These are phyloP conservation scores for Aspergillus olivimuriae DNA, from an alignment of 495 filamentous ascomycete genomes.

Conservation along the genomic window DNA sequence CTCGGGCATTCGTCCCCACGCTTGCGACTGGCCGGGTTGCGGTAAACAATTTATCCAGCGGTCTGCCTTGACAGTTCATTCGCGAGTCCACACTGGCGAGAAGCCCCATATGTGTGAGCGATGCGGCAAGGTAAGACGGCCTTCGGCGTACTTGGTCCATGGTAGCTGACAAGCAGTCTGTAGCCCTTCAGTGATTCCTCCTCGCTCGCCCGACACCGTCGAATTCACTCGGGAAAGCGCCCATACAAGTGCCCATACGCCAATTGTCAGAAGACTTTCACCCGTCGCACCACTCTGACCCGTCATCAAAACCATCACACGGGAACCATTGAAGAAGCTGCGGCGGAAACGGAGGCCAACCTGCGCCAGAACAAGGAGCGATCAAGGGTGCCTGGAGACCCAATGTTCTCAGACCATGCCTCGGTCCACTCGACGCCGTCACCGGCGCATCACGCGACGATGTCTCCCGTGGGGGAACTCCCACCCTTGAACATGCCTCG, in stretches of 20 bases:
- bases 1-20: slow-evolving; percentile 84
- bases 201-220: slow-evolving; percentile 84
- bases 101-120: slow-evolving; percentile 98
- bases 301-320: slow-evolving; percentile 95
- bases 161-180: slow-evolving; percentile 4
- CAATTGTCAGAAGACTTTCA: slow-evolving; percentile 98
- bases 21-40: slow-evolving; percentile 84
- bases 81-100: slow-evolving; percentile 92
- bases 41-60: slow-evolving; percentile 96
- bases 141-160: too few species aligned
- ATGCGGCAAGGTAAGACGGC: slow-evolving; percentile 97
- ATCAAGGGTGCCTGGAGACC: slow-evolving; percentile 63
- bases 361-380: slow-evolving; percentile 54
- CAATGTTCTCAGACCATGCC: slow-evolving; percentile 69
- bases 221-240: slow-evolving; percentile 92
- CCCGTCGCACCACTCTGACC: slow-evolving; percentile 87
- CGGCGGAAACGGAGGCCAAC: slow-evolving; percentile 78
- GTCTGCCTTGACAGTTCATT: slow-evolving; percentile 94
- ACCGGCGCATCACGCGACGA: slow-evolving; percentile 67
- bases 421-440: slow-evolving; percentile 87
- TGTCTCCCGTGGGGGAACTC: slow-evolving; percentile 74
- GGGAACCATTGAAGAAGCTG: slow-evolving; percentile 90
- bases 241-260: slow-evolving; percentile 97
- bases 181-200: slow-evolving; percentile 99
- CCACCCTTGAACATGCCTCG: slow-evolving; percentile 69